Evolutionary conservation across 2,329 filamentous ascomycete species (phyloP).

Genomic region (Lecanosticta acicola): DNA sequence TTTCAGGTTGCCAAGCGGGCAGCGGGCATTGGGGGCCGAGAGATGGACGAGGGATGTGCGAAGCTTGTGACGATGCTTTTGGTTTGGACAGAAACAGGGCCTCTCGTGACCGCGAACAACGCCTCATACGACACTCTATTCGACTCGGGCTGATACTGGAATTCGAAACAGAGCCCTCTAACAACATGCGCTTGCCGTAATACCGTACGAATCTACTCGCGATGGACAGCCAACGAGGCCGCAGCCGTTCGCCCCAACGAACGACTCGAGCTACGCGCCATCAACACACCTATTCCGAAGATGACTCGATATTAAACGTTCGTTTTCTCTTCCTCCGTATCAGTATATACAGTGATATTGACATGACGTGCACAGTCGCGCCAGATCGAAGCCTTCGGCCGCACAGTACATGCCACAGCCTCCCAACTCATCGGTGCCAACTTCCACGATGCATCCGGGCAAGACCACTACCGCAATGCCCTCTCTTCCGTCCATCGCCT

Average conservation of each 20-base stretch:
- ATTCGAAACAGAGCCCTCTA: background rate
- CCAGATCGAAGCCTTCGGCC: conserved; percentile 84
- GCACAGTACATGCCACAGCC: conserved; percentile 91
- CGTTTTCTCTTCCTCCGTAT: conserved; percentile 1
- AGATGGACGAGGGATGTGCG: background rate
- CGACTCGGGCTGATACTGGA: background rate
- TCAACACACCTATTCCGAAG: conserved; percentile 14
- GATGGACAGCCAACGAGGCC: conserved; percentile 27
- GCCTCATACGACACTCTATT: background rate
- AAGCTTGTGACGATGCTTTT: background rate
- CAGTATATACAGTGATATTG: background rate
- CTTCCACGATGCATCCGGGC: conserved; percentile 40
- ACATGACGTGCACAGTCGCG: conserved; percentile 55
- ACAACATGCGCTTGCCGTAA: conserved; percentile 13
- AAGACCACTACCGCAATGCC: conserved; percentile 71
- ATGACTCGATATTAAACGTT: conserved; percentile 23
- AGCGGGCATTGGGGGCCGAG: background rate
- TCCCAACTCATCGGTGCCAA: conserved; percentile 65
- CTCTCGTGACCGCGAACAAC: background rate
- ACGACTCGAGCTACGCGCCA: conserved; percentile 11
- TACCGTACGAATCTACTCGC: background rate
- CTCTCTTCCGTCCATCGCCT: conserved; percentile 87
- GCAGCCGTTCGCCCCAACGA: conserved; percentile 27
- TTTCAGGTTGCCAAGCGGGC: too few relatives aligned
- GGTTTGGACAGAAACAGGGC: background rate